Evolutionary conservation across 257 asterid genomes (phyloP), one percentile per base, ranked within the genome.

Genomic region (Gentiana macrophylla): DNA sequence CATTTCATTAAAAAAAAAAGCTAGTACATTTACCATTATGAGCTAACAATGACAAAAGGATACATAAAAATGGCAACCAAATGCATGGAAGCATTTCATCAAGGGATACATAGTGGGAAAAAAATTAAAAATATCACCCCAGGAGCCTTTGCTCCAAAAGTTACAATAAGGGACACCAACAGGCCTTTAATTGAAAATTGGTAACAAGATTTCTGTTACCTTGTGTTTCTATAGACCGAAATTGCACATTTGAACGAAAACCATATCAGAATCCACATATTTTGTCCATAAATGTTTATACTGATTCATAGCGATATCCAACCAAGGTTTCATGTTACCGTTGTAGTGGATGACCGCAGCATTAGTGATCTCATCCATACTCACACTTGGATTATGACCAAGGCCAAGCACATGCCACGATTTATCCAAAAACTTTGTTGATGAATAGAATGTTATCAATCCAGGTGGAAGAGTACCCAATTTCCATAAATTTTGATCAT

Each of bases 301-400:
- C 37, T 73, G 83, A 69, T 91, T 91, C 96, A 87, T 79, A 62
- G 86, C 98, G 56, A 91, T 91, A 72, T 91, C 98, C 70, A 91
- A 85, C 98, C 98, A 91, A 34, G 98, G 98, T 70, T 91, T 91
- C 96, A 91, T 91, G 70, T 87, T 94, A 57, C 98, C 98, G 49
- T 86, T 87, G 77, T 82, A 91, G 70, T 91, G 98, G 65, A 91
- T 84, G 36, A 87, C 93, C 1, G 98, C 98, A 63, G 96, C 96
- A 61, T 81, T 87, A 55, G 80, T 78, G 48, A 91, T 87, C 65
- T 91, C 96, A 63, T 82, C 98, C 88, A 79, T 79, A 67, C 98
- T 88, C 57, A 91, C 85, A 60, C 98, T 84, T 12, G 98, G 98
- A 62, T 91, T 91, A 69, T 74, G 71, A 62, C 98, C 96, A 12